phyloP scores from a whole-genome alignment of 768 basidiomycete genomes.

The Mycena metata region DNA sequence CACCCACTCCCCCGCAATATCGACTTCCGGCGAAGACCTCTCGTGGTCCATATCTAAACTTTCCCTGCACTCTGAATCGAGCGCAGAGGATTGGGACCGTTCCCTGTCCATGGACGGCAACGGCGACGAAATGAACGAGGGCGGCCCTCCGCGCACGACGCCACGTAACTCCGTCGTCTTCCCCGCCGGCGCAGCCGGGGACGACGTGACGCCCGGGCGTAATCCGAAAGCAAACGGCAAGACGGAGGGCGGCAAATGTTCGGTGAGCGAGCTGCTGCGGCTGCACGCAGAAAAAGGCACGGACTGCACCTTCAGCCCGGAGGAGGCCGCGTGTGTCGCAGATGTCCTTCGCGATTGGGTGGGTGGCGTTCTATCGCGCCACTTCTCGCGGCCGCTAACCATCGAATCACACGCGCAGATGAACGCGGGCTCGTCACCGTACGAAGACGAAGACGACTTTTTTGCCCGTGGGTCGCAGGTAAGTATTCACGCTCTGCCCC shows the following conservation, averaged over 20 bases:
- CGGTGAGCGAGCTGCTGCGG: slow-evolving; percentile 79
- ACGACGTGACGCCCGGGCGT: slow-evolving; percentile 46
- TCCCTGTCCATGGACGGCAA: slow-evolving; percentile 55
- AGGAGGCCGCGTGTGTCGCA: slow-evolving; percentile 77
- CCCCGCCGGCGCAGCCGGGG: slow-evolving; percentile 54
- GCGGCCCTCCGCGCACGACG: slow-evolving; percentile 45
- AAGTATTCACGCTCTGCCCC: no score
- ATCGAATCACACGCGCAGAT: slow-evolving; percentile 60
- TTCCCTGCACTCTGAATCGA: slow-evolving; percentile 59
- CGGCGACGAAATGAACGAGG: neutral
- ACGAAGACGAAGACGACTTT: slow-evolving; percentile 83
- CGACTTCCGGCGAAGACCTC: slow-evolving; percentile 7
- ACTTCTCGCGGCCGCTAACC: neutral
- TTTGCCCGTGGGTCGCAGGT: slow-evolving; percentile 67
- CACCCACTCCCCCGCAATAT: neutral
- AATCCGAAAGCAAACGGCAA: slow-evolving; percentile 30
- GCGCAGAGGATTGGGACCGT: slow-evolving; percentile 75
- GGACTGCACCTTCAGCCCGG: slow-evolving; percentile 68
- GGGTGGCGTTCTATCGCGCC: neutral
- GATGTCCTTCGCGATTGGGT: slow-evolving; percentile 87
- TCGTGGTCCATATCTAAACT: slow-evolving; percentile 60
- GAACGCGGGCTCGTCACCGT: slow-evolving; percentile 82
- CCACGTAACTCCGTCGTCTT: slow-evolving; percentile 75
- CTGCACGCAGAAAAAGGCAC: slow-evolving; percentile 83
- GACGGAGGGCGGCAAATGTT: slow-evolving; percentile 57